Evolutionary conservation across 352 stramenopile genomes (phyloP).

Genomic region (Thraustotheca clavata): DNA sequence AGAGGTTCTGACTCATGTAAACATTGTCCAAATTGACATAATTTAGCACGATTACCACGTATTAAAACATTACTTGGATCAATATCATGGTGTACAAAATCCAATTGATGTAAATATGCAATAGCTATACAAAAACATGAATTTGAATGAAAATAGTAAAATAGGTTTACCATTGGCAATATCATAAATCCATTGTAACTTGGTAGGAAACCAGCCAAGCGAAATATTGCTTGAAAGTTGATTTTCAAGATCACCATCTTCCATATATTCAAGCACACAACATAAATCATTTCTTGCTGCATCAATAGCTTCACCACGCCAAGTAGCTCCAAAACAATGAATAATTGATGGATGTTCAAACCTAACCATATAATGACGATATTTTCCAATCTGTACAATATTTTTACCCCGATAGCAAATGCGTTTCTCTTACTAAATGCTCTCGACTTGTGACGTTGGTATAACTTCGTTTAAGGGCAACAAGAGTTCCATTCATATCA

Average conservation of each 20-base stretch:
- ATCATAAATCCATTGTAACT: neutral
- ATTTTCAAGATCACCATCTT: neutral
- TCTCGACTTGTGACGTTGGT: conserved; percentile 5
- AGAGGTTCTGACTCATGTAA: neutral
- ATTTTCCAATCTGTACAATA: neutral
- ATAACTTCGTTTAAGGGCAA: neutral
- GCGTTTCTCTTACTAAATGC: conserved; percentile 1
- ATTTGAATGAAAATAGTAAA: no score
- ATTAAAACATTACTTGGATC: neutral
- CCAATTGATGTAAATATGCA: neutral
- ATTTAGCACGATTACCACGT: neutral
- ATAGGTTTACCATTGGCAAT: neutral
- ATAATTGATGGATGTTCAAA: neutral
- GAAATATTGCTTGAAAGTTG: neutral
- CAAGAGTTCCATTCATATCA: neutral
- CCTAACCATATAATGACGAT: neutral
- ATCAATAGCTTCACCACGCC: neutral
- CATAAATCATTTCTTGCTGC: neutral
- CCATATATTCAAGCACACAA: neutral
- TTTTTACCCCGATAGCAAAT: neutral
- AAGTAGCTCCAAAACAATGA: neutral
- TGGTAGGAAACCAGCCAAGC: neutral
- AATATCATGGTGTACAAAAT: neutral
- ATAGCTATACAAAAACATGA: neutral
- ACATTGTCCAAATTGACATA: neutral